Evolutionary conservation across 257 asterid species (phyloP), one percentile per base, ranked within the genome.

Genomic region (Forsythia viridissima): DNA sequence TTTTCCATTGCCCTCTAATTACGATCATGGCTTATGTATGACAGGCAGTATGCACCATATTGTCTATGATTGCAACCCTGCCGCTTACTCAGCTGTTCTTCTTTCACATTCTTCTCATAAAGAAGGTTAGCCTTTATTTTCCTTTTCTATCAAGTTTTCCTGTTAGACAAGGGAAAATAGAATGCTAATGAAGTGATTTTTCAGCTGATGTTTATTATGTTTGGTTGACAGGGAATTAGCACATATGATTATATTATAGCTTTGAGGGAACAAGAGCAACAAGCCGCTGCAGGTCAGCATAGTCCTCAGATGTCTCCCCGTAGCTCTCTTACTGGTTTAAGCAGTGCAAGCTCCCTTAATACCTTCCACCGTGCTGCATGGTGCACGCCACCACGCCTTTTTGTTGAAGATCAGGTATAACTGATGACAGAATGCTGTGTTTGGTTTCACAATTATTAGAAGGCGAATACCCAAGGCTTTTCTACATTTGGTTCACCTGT

Each of bases 1-100:
- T 7, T 59, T 80, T 24, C 13, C 0, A 12, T 61, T 61, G 38
- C 13, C 37, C 68, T 3, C 6, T 21, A 61, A 8, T 24, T 61
- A 21, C 21, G 34, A 61, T 24, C 7, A 24, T 9, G 38, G 38
- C 69, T 8, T 61, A 61, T 61, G 38, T 8, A 61, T 61, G 38
- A 42, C 87, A 96, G 99, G 95, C 92, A n/a, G 92, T 92, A 9
- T 96, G 98, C 87, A 92, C 99, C 20, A 86, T 96, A 84, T 84
- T 96, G 87, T 97, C 99, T 79, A 93, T 96, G 99, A 89, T 96
- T 79, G 99, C 99, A n/a, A 96, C 97, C 65, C 81, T 96, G 74
- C 99, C 99, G 0, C 89, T 96, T 6, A 94, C 90, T 73, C 99
- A 92, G 80, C 98, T 96, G 72, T 96, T 96, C 97, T 93, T 93